Conservation (phyloP, 2,329 filamentous ascomycete species). For the Arthrobotrys iridis region DNA sequence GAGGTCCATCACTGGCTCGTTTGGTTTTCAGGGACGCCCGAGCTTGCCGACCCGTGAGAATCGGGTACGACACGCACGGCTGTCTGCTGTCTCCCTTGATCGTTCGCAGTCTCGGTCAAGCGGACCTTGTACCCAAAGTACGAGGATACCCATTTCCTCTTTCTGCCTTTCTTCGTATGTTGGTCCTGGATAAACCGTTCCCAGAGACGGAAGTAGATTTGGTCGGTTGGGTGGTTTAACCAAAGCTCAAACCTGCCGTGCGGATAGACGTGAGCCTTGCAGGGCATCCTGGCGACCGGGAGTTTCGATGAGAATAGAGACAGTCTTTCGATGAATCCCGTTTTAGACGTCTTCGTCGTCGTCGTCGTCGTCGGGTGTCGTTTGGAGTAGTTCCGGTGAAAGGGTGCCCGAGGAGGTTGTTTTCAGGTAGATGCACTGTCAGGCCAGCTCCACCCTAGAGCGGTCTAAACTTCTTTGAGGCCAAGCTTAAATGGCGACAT, state of each 20-base stretch:
- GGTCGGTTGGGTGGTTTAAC: slow-evolving; percentile 47
- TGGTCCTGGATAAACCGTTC: slow-evolving; percentile 51
- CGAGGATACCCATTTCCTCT: slow-evolving; percentile 52
- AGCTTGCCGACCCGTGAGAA: slow-evolving; percentile 11
- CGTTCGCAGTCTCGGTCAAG: slow-evolving; percentile 20
- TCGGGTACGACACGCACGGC: slow-evolving; percentile 18
- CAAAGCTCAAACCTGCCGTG: slow-evolving; percentile 51
- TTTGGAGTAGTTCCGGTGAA: neutral
- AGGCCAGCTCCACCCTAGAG: slow-evolving; percentile 18
- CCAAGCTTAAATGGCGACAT: slow-evolving; percentile 42
- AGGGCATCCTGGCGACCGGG: slow-evolving; percentile 39
- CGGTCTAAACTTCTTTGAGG: slow-evolving; percentile 21
- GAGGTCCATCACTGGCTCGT: neutral
- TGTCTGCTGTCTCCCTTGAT: slow-evolving; percentile 14
- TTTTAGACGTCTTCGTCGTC: neutral
- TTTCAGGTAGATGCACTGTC: slow-evolving; percentile 10
- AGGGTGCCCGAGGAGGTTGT: neutral
- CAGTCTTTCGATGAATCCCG: too few species aligned
- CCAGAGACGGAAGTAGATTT: slow-evolving; percentile 51
- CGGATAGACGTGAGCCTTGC: slow-evolving; percentile 52
- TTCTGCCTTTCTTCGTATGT: slow-evolving; percentile 40
- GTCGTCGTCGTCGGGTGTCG: neutral
- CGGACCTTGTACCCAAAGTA: slow-evolving; percentile 52
- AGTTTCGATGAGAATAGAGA: neutral
- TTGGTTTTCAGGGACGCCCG: slow-evolving; percentile 2